These are phyloP conservation scores for Telfairia occidentalis DNA, from an alignment of 331 rosid genomes.

Conservation along the genomic window DNA sequence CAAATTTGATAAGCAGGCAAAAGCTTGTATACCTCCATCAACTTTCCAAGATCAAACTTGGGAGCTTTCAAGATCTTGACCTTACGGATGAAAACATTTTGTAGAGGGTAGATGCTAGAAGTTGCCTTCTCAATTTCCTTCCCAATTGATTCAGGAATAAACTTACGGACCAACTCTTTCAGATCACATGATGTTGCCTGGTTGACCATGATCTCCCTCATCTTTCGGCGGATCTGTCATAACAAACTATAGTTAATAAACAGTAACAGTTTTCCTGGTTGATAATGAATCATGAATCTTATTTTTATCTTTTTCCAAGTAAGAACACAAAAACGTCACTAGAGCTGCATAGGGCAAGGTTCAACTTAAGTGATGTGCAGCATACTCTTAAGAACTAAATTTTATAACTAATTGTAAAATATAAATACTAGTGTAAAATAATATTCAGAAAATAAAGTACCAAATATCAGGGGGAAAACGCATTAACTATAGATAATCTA, in stretches of 20 bases:
- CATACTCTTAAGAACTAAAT: background rate
- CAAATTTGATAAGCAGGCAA: background rate
- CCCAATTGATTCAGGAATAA: constrained; percentile 84
- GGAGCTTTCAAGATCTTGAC: constrained; percentile 96
- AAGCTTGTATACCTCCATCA: constrained; percentile 53
- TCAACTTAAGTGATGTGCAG: background rate
- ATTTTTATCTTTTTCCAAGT: background rate
- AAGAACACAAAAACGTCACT: background rate
- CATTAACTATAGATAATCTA: background rate
- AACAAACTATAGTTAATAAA: background rate
- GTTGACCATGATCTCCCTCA: constrained; percentile 76
- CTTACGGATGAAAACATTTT: constrained; percentile 77
- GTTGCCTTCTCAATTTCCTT: constrained; percentile 88
- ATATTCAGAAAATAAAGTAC: background rate
- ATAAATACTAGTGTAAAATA: background rate
- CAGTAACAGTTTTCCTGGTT: background rate
- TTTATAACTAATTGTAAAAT: background rate
- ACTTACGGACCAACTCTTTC: constrained; percentile 83
- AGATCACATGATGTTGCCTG: constrained; percentile 81
- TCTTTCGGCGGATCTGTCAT: constrained; percentile 76
- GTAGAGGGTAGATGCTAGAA: constrained; percentile 61
- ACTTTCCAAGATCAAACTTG: constrained; percentile 80
- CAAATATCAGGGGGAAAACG: background rate
- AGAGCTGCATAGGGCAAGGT: background rate
- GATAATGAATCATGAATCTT: background rate